Conservation (phyloP, 208 protist species). For the Porcisia hertigi region DNA sequence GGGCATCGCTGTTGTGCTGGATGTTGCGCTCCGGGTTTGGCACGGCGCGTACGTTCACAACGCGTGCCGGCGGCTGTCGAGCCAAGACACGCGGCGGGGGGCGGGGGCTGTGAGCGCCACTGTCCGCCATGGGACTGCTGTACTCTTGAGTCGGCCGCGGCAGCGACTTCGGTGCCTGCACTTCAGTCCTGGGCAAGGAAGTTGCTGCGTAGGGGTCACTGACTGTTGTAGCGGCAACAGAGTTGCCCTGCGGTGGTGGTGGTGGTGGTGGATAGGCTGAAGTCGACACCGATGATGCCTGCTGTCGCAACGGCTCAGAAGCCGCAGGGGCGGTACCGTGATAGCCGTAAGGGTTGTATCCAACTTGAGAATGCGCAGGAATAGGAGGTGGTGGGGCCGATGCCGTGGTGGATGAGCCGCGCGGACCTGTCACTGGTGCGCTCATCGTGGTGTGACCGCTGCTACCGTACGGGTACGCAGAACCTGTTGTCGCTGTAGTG, state of each 20-base stretch:
- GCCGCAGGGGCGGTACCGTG: conserved; percentile 4
- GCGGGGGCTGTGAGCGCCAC: neutral
- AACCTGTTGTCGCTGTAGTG: conserved; percentile 12
- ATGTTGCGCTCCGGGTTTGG: conserved; percentile 69
- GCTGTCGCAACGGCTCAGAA: neutral
- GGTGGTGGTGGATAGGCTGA: conserved; percentile 3
- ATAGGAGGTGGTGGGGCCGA: conserved; percentile 11
- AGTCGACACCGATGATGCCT: conserved; percentile 1
- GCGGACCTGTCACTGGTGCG: conserved; percentile 9
- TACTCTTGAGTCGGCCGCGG: neutral
- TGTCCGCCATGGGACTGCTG: neutral
- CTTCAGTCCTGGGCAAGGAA: neutral
- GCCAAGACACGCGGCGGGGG: conserved; percentile 27
- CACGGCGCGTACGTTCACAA: conserved; percentile 52
- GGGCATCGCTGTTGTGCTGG: conserved; percentile 33
- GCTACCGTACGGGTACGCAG: conserved; percentile 29
- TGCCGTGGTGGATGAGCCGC: conserved; percentile 18
- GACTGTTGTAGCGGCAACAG: neutral
- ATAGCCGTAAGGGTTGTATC: conserved; percentile 23
- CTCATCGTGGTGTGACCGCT: conserved; percentile 10
- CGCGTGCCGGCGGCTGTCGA: conserved; percentile 38
- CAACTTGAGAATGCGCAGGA: neutral
- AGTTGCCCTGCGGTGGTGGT: too few species aligned
- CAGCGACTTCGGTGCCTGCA: neutral
- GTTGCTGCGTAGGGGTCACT: conserved; percentile 7